phyloP scores from a whole-genome alignment of 148 eudicot genomes.

The Amaranthus palmeri region DNA sequence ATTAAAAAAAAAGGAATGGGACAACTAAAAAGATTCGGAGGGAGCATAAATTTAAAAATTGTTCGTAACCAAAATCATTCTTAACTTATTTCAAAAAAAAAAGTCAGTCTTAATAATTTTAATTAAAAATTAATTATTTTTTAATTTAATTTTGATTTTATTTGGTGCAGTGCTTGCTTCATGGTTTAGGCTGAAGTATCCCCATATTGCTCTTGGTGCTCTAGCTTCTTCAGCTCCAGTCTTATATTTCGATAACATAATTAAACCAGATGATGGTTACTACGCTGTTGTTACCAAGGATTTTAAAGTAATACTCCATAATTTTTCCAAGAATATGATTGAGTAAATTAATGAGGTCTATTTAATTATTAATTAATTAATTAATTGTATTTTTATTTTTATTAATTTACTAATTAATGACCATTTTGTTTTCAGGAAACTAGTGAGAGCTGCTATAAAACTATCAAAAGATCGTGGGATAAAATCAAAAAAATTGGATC shows the following conservation, averaged over 20 bases:
- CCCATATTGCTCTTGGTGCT: constrained; percentile 29
- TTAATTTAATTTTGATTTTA: neutral
- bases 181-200: constrained; percentile 35
- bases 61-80: neutral
- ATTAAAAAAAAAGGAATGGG: too few relatives aligned
- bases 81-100: too few relatives aligned
- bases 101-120: too few relatives aligned
- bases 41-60: neutral
- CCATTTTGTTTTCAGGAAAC: neutral
- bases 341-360: too few relatives aligned
- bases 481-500: constrained; percentile 11
- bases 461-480: constrained; percentile 20
- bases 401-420: neutral
- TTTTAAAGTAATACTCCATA: constrained; percentile 17
- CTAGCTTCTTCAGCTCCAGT: constrained; percentile 30
- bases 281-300: constrained; percentile 20
- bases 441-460: constrained; percentile 21
- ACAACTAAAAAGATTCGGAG: too few relatives aligned
- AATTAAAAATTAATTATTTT: too few relatives aligned
- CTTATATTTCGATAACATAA: constrained; percentile 24
- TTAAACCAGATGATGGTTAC: constrained; percentile 25
- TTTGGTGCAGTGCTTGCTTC: constrained; percentile 23
- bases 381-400: neutral
- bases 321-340: too few relatives aligned
- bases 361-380: neutral